Evolutionary conservation across 2,329 filamentous ascomycete genomes (phyloP), one percentile per base, ranked within the genome.

Genomic region (Diaporthe capsici): DNA sequence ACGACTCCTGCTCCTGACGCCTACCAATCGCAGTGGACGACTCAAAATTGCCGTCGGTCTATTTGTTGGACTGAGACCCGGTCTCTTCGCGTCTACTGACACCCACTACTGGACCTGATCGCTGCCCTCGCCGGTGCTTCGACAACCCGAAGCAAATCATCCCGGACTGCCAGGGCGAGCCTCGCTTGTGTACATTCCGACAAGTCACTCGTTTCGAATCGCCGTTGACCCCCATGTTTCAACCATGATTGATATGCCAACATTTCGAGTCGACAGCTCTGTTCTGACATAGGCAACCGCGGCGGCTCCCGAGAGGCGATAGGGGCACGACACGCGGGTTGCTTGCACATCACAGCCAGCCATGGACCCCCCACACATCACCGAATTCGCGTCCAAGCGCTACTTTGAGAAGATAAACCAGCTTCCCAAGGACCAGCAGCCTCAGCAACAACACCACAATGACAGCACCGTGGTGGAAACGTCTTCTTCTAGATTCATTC

Each of bases 381-480:
- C 91, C 76, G 91, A 93, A 82, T 93, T 93, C 84, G 91, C 90
- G 77, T 93, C 91, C 60, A 87, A 90, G 82, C 89, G 89, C 78
- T 93, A 92, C 81, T 91, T 92, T 78, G 88, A 88, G 73, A 93
- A 93, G 83, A 82, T 92, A 76, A 87, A 85, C 75, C 89, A 91
- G 83, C 87, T 85, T 79, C 89, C 84, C 81, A 87, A 86, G 81
- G 84, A 88, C 42, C 86, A 84, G 78, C 84, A 84, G 25, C 86
- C 87, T 78, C 82, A 84, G 78, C 84, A 85, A 74, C 80, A 77
- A 53, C 78, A 84, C 77, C 76, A 73, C 10, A 63, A 68, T 37
- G 73, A 75, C 78, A 80, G 76, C 75, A 78, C 72, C 55, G 78
- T 80, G 68, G 74, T 80, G 2, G 57, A 81, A n/a, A 78, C 81